phyloP scores from a whole-genome alignment of 116 monocot genomes.

The Trichopus zeylanicus region DNA sequence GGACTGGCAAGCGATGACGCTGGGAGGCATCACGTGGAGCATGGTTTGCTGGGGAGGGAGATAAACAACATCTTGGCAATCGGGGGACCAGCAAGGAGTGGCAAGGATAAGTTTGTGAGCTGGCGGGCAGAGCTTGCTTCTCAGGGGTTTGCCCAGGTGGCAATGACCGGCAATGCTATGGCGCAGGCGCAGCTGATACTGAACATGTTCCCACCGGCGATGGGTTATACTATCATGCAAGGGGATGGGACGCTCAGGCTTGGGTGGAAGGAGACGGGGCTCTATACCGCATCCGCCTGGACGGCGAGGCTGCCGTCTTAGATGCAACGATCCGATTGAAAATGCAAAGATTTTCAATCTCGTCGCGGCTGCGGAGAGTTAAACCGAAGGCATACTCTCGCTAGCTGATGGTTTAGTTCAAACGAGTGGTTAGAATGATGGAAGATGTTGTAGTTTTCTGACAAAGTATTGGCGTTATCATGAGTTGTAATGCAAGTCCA shows the following conservation, averaged over 20 bases:
- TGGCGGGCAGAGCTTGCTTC: constrained; percentile 14
- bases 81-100: constrained; percentile 24
- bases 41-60: neutral
- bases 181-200: constrained; percentile 38
- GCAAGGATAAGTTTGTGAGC: constrained; percentile 18
- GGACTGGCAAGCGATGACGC: neutral
- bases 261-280: constrained; percentile 33
- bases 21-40: constrained; percentile 8
- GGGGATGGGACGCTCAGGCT: constrained; percentile 29
- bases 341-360: too few species aligned
- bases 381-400: too few species aligned
- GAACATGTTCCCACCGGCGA: constrained; percentile 20
- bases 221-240: constrained; percentile 20
- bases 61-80: constrained; percentile 9
- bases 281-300: constrained; percentile 37
- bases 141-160: constrained; percentile 18
- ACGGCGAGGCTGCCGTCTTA: too few species aligned
- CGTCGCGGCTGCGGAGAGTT: too few species aligned
- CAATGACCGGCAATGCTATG: constrained; percentile 20
- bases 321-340: too few species aligned
- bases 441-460: too few species aligned
- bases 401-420: too few species aligned
- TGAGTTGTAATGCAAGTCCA: too few species aligned
- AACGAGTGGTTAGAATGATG: too few species aligned
- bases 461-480: too few species aligned